phyloP scores from a whole-genome alignment of 768 basidiomycete species.

The Rhodotorula kratochvilovae region DNA sequence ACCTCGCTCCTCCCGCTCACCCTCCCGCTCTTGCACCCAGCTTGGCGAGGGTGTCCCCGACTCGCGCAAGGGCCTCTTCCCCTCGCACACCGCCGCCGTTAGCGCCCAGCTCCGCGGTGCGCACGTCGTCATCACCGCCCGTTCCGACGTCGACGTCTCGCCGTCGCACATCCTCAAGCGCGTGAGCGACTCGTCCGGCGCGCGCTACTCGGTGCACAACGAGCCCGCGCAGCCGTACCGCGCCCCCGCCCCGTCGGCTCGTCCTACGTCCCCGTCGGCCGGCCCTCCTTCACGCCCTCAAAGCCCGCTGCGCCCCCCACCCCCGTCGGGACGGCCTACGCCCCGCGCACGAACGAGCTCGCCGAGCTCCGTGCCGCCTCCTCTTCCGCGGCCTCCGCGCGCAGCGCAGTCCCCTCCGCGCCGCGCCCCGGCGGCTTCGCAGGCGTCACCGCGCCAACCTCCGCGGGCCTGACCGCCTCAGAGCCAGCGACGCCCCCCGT shows the following conservation, averaged over 20 bases:
- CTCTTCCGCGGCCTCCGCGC: background rate
- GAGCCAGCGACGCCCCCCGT: constrained; percentile 56
- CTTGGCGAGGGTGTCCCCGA: constrained; percentile 95
- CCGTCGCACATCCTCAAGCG: constrained; percentile 76
- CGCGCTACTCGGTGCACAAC: constrained; percentile 78
- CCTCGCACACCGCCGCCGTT: constrained; percentile 73
- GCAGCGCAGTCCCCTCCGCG: constrained; percentile 32
- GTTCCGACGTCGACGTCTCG: constrained; percentile 81
- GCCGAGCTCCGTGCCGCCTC: constrained; percentile 49
- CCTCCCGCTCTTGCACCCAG: constrained; percentile 6
- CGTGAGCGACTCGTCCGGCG: constrained; percentile 45
- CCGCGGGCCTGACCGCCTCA: constrained; percentile 40
- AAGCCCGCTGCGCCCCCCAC: constrained; percentile 31
- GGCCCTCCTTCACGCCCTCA: constrained; percentile 41
- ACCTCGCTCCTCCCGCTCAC: too few relatives aligned
- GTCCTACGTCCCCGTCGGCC: constrained; percentile 44
- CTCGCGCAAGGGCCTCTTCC: constrained; percentile 84
- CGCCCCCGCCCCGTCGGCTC: constrained; percentile 61
- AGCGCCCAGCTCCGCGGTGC: constrained; percentile 65
- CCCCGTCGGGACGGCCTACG: constrained; percentile 44
- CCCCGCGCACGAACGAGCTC: constrained; percentile 42
- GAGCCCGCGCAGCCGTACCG: constrained; percentile 67
- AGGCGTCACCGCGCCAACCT: constrained; percentile 49
- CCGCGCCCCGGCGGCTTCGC: constrained; percentile 46
- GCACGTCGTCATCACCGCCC: constrained; percentile 78